phyloP scores from a whole-genome alignment of 1,284 basidiomycete genomes.

The Cerrena zonata region DNA sequence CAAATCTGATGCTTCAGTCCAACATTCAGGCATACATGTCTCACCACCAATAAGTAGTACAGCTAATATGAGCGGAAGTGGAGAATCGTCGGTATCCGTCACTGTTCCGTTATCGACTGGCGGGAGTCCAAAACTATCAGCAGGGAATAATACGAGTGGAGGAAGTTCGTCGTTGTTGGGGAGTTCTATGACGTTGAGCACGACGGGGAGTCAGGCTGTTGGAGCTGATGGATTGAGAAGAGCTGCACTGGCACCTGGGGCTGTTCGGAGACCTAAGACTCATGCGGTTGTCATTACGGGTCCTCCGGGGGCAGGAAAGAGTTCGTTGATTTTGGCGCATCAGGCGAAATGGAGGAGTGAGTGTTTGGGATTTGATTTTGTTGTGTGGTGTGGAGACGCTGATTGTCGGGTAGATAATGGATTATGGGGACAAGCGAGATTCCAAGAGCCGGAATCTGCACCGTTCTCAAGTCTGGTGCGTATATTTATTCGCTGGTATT shows the following conservation, averaged over 20 bases:
- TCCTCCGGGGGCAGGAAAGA: slow-evolving; percentile 69
- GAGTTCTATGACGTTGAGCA: slow-evolving; percentile 1
- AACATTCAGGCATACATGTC: slow-evolving; percentile 12
- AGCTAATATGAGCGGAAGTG: too few relatives aligned
- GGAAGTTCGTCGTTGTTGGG: slow-evolving; percentile 1
- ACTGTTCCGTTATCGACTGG: too few relatives aligned
- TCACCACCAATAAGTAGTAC: slow-evolving; percentile 4
- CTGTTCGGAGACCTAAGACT: slow-evolving; percentile 40
- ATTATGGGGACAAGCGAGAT: slow-evolving; percentile 70
- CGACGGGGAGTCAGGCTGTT: slow-evolving; percentile 27
- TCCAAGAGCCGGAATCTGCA: slow-evolving; percentile 54
- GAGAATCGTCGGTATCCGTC: too few relatives aligned
- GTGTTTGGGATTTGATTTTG: slow-evolving; percentile 20
- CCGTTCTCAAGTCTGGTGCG: slow-evolving; percentile 61
- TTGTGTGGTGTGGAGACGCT: not conserved
- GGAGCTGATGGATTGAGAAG: slow-evolving; percentile 38
- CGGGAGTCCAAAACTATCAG: too few relatives aligned
- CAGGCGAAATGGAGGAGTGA: slow-evolving; percentile 66
- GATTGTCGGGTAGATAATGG: slow-evolving; percentile 46
- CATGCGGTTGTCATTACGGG: slow-evolving; percentile 60
- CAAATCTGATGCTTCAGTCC: slow-evolving; percentile 33
- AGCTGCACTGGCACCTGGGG: slow-evolving; percentile 34
- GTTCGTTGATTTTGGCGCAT: slow-evolving; percentile 59
- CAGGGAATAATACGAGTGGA: too few relatives aligned
- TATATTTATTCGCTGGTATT: slow-evolving; percentile 2